phyloP scores from a whole-genome alignment of 768 basidiomycete species.

The Boletus vermiculosoides region DNA sequence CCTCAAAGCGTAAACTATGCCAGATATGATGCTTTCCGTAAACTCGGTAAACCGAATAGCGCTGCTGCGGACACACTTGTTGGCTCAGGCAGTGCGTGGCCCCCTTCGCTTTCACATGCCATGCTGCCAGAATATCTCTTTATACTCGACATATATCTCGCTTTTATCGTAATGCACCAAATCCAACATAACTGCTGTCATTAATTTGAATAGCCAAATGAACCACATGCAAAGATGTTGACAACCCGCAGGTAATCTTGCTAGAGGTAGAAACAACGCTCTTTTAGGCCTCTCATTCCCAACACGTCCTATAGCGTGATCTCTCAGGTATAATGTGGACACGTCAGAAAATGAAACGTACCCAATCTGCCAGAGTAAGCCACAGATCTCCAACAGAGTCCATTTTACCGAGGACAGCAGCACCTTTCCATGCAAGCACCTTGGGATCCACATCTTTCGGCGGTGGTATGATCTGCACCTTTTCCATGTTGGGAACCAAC shows the following conservation, averaged over 20 bases:
- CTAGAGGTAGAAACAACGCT: constrained; percentile 77
- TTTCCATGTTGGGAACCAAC: constrained; percentile 79
- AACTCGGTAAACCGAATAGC: constrained; percentile 4
- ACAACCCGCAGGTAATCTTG: neutral
- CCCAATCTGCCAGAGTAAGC: constrained; percentile 88
- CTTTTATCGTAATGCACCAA: constrained; percentile 18
- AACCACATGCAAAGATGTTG: neutral
- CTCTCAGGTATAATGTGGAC: constrained; percentile 3
- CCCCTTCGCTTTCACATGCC: constrained; percentile 5
- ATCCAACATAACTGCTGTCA: neutral
- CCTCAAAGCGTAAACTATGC: constrained; percentile 21
- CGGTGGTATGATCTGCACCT: constrained; percentile 89
- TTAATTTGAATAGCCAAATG: neutral
- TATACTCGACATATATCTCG: neutral
- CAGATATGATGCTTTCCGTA: constrained; percentile 17
- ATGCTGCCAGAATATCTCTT: neutral
- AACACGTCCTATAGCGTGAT: constrained; percentile 55
- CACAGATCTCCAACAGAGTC: constrained; percentile 88
- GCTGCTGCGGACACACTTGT: neutral
- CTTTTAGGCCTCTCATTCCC: constrained; percentile 79
- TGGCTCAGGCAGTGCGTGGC: constrained; percentile 4
- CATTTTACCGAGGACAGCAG: constrained; percentile 86
- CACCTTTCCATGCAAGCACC: constrained; percentile 94
- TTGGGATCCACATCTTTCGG: constrained; percentile 91
- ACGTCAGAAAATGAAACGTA: constrained; percentile 35